A percentile compares a stretch with the other conserved stretches of the same genome.
These are phyloP conservation scores for Penicillium psychrofluorescens DNA, from an alignment of 495 filamentous ascomycete genomes.

Conservation along the genomic window DNA sequence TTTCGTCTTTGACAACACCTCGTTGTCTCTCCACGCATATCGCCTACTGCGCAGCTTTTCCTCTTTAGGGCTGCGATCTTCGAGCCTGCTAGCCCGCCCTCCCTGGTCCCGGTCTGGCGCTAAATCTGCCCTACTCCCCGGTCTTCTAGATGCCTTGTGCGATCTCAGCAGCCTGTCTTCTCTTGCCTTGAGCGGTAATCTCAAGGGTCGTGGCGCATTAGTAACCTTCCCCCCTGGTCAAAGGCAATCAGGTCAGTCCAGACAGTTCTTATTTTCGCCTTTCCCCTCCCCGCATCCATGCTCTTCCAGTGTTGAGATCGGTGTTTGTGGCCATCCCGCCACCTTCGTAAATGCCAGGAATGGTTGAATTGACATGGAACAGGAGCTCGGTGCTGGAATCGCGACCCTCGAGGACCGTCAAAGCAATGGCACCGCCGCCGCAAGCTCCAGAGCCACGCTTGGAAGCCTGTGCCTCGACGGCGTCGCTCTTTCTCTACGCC, in stretches of 20 bases:
- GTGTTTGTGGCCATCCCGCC: too few relatives aligned
- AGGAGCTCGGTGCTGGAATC: constrained; percentile 20
- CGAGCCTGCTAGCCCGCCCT: constrained; percentile 10
- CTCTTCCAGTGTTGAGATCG: too few relatives aligned
- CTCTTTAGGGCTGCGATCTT: constrained; percentile 14
- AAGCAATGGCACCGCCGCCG: constrained; percentile 40
- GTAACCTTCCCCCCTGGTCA: constrained; percentile 6
- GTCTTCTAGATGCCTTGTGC: constrained; percentile 13
- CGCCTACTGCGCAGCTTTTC: constrained; percentile 4
- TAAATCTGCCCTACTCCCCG: constrained; percentile 6
- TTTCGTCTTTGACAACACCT: too few relatives aligned
- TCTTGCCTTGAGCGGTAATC: constrained; percentile 11
- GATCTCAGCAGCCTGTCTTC: constrained; percentile 8
- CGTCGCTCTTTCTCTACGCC: constrained; percentile 78
- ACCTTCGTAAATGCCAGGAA: background rate
- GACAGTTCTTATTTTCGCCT: background rate
- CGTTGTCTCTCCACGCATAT: constrained; percentile 14
- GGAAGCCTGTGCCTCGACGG: constrained; percentile 80
- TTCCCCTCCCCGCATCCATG: background rate
- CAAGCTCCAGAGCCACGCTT: constrained; percentile 51
- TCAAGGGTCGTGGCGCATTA: constrained; percentile 14
- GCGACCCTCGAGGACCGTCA: constrained; percentile 16
- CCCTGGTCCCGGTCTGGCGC: constrained; percentile 8
- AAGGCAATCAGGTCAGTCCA: constrained; percentile 14
- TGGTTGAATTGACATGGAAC: constrained; percentile 28